phyloP scores from a whole-genome alignment of 352 stramenopile genomes.

The Phytophthora idaei region DNA sequence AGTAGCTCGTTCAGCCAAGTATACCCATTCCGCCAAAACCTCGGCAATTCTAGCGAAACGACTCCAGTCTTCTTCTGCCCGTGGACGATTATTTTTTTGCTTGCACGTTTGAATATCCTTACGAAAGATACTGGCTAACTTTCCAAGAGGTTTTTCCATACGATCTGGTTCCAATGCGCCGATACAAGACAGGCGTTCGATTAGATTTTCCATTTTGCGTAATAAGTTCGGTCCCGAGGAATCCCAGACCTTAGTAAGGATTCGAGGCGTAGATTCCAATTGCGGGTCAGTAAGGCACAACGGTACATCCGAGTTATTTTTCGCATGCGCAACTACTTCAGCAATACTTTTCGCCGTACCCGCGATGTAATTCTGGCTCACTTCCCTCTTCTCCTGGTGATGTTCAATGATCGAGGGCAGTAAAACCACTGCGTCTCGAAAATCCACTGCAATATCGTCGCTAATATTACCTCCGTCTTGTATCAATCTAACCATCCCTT shows the following conservation, averaged over 20 bases:
- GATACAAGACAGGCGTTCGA: neutral
- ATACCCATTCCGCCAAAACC: slow-evolving; percentile 14
- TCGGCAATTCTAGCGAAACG: slow-evolving; percentile 16
- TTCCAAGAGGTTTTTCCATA: slow-evolving; percentile 10
- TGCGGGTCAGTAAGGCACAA: neutral
- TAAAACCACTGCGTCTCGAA: neutral
- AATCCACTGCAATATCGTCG: neutral
- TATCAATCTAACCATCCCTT: neutral
- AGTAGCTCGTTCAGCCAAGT: neutral
- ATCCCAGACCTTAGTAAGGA: neutral
- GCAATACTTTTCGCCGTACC: neutral
- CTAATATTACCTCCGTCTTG: neutral
- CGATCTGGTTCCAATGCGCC: neutral
- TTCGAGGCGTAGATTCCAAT: neutral
- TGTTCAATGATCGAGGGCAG: neutral
- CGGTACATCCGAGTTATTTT: neutral
- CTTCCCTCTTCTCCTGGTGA: neutral
- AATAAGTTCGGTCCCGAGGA: neutral
- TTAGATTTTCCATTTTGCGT: slow-evolving; percentile 5
- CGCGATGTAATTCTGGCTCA: neutral
- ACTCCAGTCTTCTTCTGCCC: slow-evolving; percentile 13
- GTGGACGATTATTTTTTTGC: neutral
- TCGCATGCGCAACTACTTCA: neutral
- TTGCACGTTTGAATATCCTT: slow-evolving; percentile 4
- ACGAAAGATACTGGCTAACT: slow-evolving; percentile 11